These are phyloP conservation scores for Bothriochloa decipiens DNA, from an alignment of 176 grass and related monocot species.

Conservation along the genomic window DNA sequence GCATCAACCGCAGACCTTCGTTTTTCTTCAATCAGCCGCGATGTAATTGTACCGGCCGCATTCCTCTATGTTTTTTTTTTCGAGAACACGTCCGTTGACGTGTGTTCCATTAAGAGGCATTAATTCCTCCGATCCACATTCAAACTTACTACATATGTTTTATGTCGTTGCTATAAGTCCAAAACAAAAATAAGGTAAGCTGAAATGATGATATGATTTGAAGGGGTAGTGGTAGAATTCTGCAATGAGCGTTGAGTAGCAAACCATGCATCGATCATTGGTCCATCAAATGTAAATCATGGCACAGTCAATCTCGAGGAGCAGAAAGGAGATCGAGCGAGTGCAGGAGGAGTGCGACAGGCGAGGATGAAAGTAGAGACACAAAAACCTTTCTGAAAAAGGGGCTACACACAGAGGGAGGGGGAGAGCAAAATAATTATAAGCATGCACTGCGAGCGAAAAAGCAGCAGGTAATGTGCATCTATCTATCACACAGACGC, in stretches of 20 bases:
- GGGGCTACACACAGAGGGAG: slow-evolving; percentile 45
- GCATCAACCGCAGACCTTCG: neutral
- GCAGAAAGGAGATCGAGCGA: slow-evolving; percentile 58
- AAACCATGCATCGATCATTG: slow-evolving; percentile 49
- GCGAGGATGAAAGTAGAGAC: slow-evolving; percentile 81
- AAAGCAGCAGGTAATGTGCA: slow-evolving; percentile 47
- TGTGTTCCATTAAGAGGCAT: neutral
- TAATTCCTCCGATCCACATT: too few relatives aligned
- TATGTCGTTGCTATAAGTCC: neutral
- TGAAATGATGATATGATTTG: slow-evolving; percentile 30
- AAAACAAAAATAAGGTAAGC: slow-evolving; percentile 6
- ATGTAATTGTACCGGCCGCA: neutral
- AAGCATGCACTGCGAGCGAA: slow-evolving; percentile 55
- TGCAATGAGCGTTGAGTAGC: slow-evolving; percentile 33
- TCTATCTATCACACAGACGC: slow-evolving; percentile 39
- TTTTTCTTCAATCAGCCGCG: neutral
- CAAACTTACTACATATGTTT: neutral
- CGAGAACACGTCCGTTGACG: too few relatives aligned
- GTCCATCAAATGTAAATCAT: slow-evolving; percentile 68
- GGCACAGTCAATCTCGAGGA: slow-evolving; percentile 55
- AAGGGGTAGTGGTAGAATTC: slow-evolving; percentile 27
- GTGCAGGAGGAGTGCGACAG: slow-evolving; percentile 54
- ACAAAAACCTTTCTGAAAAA: slow-evolving; percentile 84
- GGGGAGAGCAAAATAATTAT: slow-evolving; percentile 66
- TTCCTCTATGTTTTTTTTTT: neutral